Conservation (phyloP, 495 filamentous ascomycete species). For the Hypoxylon subgilvum region DNA sequence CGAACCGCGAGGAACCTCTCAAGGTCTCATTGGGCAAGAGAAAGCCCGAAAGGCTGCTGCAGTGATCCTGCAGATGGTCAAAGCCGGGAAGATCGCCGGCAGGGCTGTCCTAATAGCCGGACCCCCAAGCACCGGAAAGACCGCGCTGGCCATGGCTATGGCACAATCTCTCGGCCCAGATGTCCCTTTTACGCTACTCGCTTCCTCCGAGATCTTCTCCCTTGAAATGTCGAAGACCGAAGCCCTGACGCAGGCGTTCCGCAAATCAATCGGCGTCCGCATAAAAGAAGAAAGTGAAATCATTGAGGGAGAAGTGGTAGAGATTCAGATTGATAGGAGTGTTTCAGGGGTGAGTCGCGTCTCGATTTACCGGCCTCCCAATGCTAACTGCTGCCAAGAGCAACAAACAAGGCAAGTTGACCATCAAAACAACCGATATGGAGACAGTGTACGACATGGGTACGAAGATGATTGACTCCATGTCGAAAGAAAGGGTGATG, state of each 20-base stretch:
- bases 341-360: slow-evolving; percentile 95
- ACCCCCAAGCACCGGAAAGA: slow-evolving; percentile 97
- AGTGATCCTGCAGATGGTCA: slow-evolving; percentile 96
- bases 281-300: slow-evolving; percentile 99
- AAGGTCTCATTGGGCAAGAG: slow-evolving; percentile 94
- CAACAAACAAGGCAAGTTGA: slow-evolving; percentile 98
- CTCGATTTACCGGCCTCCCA: too few species aligned
- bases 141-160: slow-evolving; percentile 98
- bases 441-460: slow-evolving; percentile 99
- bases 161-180: slow-evolving; percentile 91
- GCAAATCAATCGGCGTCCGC: slow-evolving; percentile 92
- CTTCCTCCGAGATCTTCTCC: slow-evolving; percentile 95
- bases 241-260: slow-evolving; percentile 94
- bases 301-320: slow-evolving; percentile 98
- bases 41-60: slow-evolving; percentile 95
- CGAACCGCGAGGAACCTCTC: slow-evolving; percentile 82
- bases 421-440: slow-evolving; percentile 99
- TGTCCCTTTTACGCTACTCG: slow-evolving; percentile 94
- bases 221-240: slow-evolving; percentile 99
- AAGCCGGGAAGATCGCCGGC: slow-evolving; percentile 96
- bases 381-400: too few species aligned
- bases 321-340: slow-evolving; percentile 98
- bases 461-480: slow-evolving; percentile 98
- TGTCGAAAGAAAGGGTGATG: slow-evolving; percentile 98
- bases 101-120: slow-evolving; percentile 94